Evolutionary conservation across 2,329 filamentous ascomycete genomes (phyloP).

Genomic region (Sporothrix sp.): DNA sequence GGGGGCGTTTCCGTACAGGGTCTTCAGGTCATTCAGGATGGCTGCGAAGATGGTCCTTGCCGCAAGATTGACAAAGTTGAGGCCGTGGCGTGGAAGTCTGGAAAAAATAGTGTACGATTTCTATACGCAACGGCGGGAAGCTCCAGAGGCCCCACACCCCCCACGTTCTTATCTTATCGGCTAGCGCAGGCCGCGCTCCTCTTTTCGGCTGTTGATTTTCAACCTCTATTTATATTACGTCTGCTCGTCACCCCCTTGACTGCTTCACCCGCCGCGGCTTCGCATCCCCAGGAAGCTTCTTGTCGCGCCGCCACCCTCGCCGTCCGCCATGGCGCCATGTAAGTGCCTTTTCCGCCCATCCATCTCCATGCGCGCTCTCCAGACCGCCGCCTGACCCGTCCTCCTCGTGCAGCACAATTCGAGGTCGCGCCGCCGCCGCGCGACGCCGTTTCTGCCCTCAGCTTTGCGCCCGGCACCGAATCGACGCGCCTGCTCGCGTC

Average conservation of each 20-base stretch:
- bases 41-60: too few relatives aligned
- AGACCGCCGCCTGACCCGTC: background rate
- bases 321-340: conserved; percentile 16
- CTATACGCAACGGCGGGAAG: background rate
- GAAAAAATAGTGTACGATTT: conserved; percentile 1
- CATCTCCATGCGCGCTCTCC: background rate
- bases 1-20: too few relatives aligned
- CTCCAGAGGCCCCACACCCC: conserved; percentile 3
- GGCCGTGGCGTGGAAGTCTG: background rate
- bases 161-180: conserved; percentile 19
- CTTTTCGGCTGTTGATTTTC: conserved; percentile 4
- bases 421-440: conserved; percentile 72
- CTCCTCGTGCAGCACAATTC: conserved; percentile 34
- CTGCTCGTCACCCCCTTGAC: conserved; percentile 14
- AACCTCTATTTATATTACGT: conserved; percentile 1
- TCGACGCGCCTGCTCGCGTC: conserved; percentile 73
- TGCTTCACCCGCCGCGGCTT: background rate
- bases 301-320: background rate
- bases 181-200: conserved; percentile 7
- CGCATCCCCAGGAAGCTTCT: background rate
- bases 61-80: too few relatives aligned
- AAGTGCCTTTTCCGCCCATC: background rate
- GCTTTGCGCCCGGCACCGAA: conserved; percentile 71
- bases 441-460: conserved; percentile 79
- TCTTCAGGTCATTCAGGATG: too few relatives aligned